A percentile compares a stretch with the other conserved stretches of the same genome.
Evolutionary conservation across 2,329 filamentous ascomycete species (phyloP).

Genomic region (Plenodomus tracheiphilus): DNA sequence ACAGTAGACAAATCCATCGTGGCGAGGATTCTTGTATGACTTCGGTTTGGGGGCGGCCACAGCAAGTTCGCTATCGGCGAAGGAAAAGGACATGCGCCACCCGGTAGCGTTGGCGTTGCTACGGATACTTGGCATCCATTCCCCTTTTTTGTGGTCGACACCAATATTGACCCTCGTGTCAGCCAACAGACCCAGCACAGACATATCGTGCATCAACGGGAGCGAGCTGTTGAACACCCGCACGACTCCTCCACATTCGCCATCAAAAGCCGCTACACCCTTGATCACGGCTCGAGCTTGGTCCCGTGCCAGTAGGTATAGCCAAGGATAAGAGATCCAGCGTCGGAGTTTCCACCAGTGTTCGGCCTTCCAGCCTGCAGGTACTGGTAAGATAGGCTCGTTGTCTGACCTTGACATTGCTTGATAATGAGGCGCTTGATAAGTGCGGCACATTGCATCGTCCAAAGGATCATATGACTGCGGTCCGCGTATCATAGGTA

Average conservation of each 20-base stretch:
- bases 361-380: constrained; percentile 3
- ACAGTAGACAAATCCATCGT: constrained; percentile 8
- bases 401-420: constrained; percentile 5
- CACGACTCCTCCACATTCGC: constrained; percentile 5
- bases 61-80: constrained; percentile 5
- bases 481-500: constrained; percentile 6
- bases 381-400: constrained; percentile 5
- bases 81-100: constrained; percentile 6
- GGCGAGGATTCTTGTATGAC: constrained; percentile 5
- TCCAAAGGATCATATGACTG: constrained; percentile 5
- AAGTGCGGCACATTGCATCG: constrained; percentile 4
- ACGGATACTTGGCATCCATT: constrained; percentile 4
- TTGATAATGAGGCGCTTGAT: constrained; percentile 4
- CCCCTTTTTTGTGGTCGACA: constrained; percentile 6
- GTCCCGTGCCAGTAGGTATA: constrained; percentile 5
- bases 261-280: constrained; percentile 1
- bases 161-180: constrained; percentile 6
- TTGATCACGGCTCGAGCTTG: constrained; percentile 6
- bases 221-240: constrained; percentile 5
- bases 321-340: constrained; percentile 7
- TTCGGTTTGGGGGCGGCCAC: constrained; percentile 5
- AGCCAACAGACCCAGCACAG: constrained; percentile 6
- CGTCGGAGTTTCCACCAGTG: constrained; percentile 5
- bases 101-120: constrained; percentile 4
- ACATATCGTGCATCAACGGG: constrained; percentile 6